Evolutionary conservation across 495 filamentous ascomycete genomes (phyloP).

Genomic region (Lindgomyces ingoldianus): DNA sequence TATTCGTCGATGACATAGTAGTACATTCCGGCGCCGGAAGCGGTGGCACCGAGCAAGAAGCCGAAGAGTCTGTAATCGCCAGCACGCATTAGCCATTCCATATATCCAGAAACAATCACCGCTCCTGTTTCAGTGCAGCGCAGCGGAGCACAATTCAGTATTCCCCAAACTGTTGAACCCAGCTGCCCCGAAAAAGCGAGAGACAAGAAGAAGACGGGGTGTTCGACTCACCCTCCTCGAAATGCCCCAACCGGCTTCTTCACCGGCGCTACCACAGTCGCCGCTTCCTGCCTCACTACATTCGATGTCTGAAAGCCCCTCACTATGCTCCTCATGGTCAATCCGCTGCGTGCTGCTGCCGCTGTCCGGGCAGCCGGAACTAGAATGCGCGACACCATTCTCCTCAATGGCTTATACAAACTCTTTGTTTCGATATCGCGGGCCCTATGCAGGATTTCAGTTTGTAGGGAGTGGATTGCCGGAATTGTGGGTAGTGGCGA

Average conservation of each 20-base stretch:
- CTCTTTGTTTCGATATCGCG: too few species aligned
- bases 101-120: too few species aligned
- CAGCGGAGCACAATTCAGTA: neutral
- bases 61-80: conserved; percentile 71
- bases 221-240: conserved; percentile 88
- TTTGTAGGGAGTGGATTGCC: conserved; percentile 8
- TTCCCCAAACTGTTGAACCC: neutral
- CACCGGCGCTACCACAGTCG: conserved; percentile 54
- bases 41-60: conserved; percentile 83
- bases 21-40: conserved; percentile 79
- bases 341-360: conserved; percentile 22
- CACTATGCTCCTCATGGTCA: neutral
- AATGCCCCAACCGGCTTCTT: conserved; percentile 88
- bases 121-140: neutral
- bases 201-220: conserved; percentile 14
- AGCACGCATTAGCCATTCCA: neutral
- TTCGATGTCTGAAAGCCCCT: conserved; percentile 31
- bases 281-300: conserved; percentile 26
- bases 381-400: conserved; percentile 54
- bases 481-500: neutral
- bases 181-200: neutral
- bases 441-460: too few species aligned
- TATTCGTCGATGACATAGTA: conserved; percentile 93
- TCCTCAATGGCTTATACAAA: conserved; percentile 24
- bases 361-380: conserved; percentile 40